Evolutionary conservation across 805 yeast species (phyloP).

Genomic region (Vanderwaltozyma verrucispora): DNA sequence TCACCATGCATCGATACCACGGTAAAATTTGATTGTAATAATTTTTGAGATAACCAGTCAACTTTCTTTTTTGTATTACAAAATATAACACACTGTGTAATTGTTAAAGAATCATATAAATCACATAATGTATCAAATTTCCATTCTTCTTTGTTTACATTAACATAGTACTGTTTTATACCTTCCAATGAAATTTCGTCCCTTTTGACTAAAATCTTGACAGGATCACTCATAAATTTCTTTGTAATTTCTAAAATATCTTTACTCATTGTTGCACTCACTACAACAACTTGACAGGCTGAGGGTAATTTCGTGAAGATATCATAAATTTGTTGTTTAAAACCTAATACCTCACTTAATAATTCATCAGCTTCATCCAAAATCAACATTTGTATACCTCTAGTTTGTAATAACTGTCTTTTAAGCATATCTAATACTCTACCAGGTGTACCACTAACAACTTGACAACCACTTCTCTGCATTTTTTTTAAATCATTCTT

Average conservation of each 20-base stretch:
- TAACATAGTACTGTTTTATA: conserved; percentile 82
- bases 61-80: conserved; percentile 95
- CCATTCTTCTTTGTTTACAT: conserved; percentile 88
- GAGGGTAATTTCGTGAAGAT: conserved; percentile 83
- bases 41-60: conserved; percentile 70
- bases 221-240: conserved; percentile 92
- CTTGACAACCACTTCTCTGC: conserved; percentile 66
- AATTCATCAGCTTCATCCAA: conserved; percentile 97
- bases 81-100: conserved; percentile 95
- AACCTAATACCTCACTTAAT: conserved; percentile 75
- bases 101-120: conserved; percentile 87
- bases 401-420: conserved; percentile 63
- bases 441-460: conserved; percentile 97
- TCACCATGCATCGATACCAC: conserved; percentile 96
- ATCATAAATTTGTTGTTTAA: conserved; percentile 92
- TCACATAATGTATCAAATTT: conserved; percentile 93
- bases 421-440: conserved; percentile 86
- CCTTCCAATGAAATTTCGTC: conserved; percentile 96
- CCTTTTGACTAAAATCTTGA: conserved; percentile 85
- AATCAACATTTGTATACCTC: conserved; percentile 75
- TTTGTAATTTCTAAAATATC: conserved; percentile 86
- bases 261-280: conserved; percentile 89
- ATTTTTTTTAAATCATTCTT: conserved; percentile 71
- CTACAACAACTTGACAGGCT: conserved; percentile 86
- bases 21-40: conserved; percentile 73